A percentile compares a stretch with the other conserved stretches of the same genome.
phyloP scores from a whole-genome alignment of 371 early-diverging fungal species.

The Capillidium rhysosporum region DNA sequence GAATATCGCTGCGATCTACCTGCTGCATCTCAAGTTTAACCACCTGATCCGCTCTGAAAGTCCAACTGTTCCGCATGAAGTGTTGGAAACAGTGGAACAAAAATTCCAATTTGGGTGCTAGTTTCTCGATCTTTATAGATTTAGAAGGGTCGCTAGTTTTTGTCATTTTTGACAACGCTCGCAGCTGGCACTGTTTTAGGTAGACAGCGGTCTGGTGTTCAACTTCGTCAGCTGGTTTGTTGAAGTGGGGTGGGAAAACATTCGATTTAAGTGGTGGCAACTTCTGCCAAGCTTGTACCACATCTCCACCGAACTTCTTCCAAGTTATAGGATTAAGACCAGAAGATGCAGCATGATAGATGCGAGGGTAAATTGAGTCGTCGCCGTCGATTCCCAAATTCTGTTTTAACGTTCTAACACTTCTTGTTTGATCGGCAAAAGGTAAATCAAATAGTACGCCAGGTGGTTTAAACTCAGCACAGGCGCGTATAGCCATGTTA shows the following conservation, averaged over 20 bases:
- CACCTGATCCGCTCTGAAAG: constrained; percentile 9
- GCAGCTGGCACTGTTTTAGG: background rate
- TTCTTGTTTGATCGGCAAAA: constrained; percentile 8
- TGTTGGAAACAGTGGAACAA: constrained; percentile 5
- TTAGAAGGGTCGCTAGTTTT: background rate
- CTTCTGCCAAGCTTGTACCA: background rate
- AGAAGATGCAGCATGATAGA: constrained; percentile 15
- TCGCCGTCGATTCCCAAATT: constrained; percentile 1
- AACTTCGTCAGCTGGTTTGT: background rate
- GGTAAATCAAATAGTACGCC: constrained; percentile 14
- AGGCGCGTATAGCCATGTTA: background rate
- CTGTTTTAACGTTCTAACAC: background rate
- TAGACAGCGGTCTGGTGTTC: background rate
- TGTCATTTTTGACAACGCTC: background rate
- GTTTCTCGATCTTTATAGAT: background rate
- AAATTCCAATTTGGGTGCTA: background rate
- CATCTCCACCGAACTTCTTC: constrained; percentile 11
- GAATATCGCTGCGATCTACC: background rate
- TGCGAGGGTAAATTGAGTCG: constrained; percentile 5
- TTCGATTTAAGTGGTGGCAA: constrained; percentile 1
- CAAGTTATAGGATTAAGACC: constrained; percentile 15
- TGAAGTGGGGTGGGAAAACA: background rate
- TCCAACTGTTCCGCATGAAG: constrained; percentile 5
- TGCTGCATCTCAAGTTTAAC: constrained; percentile 15
- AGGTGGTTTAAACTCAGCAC: background rate